Evolutionary conservation across 1,284 basidiomycete genomes (phyloP).

Genomic region (Apiotrichum veenhuisii): DNA sequence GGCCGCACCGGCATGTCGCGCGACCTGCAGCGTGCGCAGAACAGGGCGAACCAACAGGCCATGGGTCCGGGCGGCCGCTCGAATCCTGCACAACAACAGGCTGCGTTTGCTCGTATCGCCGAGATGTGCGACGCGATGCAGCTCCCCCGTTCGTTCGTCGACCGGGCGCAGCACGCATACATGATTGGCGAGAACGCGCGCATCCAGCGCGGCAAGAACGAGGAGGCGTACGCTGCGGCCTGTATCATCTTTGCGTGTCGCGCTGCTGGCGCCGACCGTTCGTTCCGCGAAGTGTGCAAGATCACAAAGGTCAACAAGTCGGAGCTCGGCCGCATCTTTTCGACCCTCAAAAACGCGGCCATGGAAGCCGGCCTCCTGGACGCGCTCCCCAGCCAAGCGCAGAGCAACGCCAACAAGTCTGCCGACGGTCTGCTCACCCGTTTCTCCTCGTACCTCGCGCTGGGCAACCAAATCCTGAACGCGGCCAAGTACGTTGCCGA

Average conservation of each 20-base stretch:
- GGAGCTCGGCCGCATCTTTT: slow-evolving; percentile 83
- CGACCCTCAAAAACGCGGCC: slow-evolving; percentile 44
- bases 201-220: slow-evolving; percentile 81
- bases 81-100: slow-evolving; percentile 80
- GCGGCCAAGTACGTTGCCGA: slow-evolving; percentile 82
- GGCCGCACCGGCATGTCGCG: slow-evolving; percentile 88
- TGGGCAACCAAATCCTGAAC: slow-evolving; percentile 37
- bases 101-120: slow-evolving; percentile 90
- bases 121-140: slow-evolving; percentile 92
- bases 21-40: slow-evolving; percentile 81
- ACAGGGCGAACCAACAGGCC: slow-evolving; percentile 64
- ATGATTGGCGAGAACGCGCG: slow-evolving; percentile 91
- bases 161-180: slow-evolving; percentile 77
- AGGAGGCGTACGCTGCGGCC: slow-evolving; percentile 87
- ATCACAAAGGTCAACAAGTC: slow-evolving; percentile 93
- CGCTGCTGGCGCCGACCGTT: slow-evolving; percentile 86
- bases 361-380: slow-evolving; percentile 8
- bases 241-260: slow-evolving; percentile 98
- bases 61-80: slow-evolving; percentile 62
- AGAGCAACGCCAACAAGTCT: slow-evolving; percentile 54
- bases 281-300: slow-evolving; percentile 93
- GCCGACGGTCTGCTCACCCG: slow-evolving; percentile 84
- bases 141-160: slow-evolving; percentile 78
- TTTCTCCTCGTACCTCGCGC: slow-evolving; percentile 74
- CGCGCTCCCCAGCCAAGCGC: slow-evolving; percentile 11